Percentiles rank a stretch among this genome's conserved stretches.
Conservation (phyloP, 176 grass and related monocot genomes). For the Miscanthus lutarioriparius region DNA sequence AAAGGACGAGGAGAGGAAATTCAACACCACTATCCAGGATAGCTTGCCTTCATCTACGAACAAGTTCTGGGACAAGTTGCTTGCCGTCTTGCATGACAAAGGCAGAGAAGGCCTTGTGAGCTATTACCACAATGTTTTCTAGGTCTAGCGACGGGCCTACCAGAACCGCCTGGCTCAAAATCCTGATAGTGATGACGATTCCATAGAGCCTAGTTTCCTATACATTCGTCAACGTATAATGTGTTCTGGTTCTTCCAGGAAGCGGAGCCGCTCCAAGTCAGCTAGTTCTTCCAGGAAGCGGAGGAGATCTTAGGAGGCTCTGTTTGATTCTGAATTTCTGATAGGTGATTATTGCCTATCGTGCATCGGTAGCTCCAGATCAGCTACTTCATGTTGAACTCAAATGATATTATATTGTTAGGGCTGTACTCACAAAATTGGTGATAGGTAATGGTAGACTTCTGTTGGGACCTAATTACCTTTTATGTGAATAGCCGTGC, state of each 20-base stretch:
- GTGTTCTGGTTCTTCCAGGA: neutral
- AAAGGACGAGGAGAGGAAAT: conserved; percentile 45
- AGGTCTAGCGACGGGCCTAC: conserved; percentile 34
- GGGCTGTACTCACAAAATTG: conserved; percentile 7
- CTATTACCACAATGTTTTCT: conserved; percentile 73
- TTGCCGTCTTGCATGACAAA: conserved; percentile 31
- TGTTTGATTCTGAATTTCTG: neutral
- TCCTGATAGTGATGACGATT: conserved; percentile 51
- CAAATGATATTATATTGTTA: conserved; percentile 1
- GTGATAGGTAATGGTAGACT: neutral
- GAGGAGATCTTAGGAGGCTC: conserved; percentile 8
- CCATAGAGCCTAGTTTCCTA: conserved; percentile 36
- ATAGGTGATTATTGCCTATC: neutral
- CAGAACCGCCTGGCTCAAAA: conserved; percentile 42
- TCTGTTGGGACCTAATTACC: neutral
- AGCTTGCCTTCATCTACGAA: conserved; percentile 38
- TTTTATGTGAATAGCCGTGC: neutral
- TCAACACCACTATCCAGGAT: conserved; percentile 22
- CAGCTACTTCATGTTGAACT: neutral
- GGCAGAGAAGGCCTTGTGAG: conserved; percentile 32
- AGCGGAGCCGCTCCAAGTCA: neutral
- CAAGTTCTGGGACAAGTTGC: conserved; percentile 42
- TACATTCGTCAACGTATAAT: conserved; percentile 16
- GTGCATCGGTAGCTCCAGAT: neutral
- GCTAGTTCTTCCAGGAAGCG: neutral